A percentile compares a stretch with the other conserved stretches of the same genome.
These are phyloP conservation scores for Acanthamoeba quina DNA, from an alignment of 208 protist genomes.

Conservation along the genomic window DNA sequence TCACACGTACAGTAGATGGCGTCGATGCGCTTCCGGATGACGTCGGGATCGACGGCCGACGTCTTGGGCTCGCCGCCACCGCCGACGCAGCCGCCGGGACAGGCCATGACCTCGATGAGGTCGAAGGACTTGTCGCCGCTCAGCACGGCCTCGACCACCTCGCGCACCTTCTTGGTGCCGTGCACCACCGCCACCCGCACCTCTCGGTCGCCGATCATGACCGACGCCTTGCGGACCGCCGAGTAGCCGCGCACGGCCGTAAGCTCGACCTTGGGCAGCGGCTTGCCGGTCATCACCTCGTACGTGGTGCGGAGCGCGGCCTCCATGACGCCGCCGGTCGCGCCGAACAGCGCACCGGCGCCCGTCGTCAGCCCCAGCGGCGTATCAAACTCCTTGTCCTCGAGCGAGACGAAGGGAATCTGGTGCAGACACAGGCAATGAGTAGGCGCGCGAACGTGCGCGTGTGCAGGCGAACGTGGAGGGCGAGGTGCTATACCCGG, in stretches of 20 bases:
- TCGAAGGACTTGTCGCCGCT: conserved; percentile 56
- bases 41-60: conserved; percentile 49
- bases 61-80: conserved; percentile 84
- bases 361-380: conserved; percentile 79
- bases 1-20: conserved; percentile 75
- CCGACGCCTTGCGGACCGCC: conserved; percentile 24
- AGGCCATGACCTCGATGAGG: conserved; percentile 86
- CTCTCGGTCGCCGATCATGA: conserved; percentile 37
- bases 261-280: conserved; percentile 2
- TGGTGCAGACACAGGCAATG: neutral
- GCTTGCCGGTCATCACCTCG: conserved; percentile 23
- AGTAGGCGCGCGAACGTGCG: neutral
- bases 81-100: conserved; percentile 84
- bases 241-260: conserved; percentile 32
- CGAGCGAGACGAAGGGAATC: conserved; percentile 44
- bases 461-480: no score
- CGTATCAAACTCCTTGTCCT: conserved; percentile 77
- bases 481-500: neutral
- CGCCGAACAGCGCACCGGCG: conserved; percentile 79
- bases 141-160: neutral
- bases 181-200: conserved; percentile 74
- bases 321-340: conserved; percentile 86
- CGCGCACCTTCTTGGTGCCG: conserved; percentile 73
- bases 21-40: conserved; percentile 74
- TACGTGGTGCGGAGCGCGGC: conserved; percentile 77